Base-by-base conservation (phyloP, 768 basidiomycete genomes). In the Lactarius trivialis region DNA sequence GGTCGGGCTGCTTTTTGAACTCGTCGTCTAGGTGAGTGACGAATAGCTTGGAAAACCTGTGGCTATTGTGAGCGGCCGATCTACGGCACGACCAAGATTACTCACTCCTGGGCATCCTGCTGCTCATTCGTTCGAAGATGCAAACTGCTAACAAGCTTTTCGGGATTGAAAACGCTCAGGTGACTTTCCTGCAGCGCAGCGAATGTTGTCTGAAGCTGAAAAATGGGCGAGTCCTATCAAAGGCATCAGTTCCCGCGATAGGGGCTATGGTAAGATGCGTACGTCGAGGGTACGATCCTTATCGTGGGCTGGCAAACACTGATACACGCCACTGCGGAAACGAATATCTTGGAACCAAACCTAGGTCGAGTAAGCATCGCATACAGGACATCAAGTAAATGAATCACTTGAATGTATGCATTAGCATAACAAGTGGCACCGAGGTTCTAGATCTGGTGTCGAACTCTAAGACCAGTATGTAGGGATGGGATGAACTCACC, bases 361-460 rank as follows among this genome's bases (percentile, higher is more conserved):
- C 91, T 95, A 59, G 2, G 60, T 24, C 54, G 41, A 65, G 41
- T 58, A 55, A 62, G n/a, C 53, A 52, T 54, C 7, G 12, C 19
- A 17, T n/a, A 28, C 53, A 7, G 45, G 52, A 5, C 62, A 33
- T n/a, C 37, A 21, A 36, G 36, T 36, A 24, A 50, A 33, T 39
- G 32, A 58, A 21, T 39, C 68, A 88, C 92, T 76, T 98, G 95
- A 50, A 98, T 79, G 65, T 90, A 97, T 21, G 93, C 93, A 72
- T 97, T 97, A 63, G 92, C 94, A 68, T 98, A 98, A 71, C 96
- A 98, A 4, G 96, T 98, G 19, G 95, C 95, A 4, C 96, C 96
- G 21, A 98, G 82, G 72, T 98, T 98, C 93, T 94, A 69, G 41
- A 19, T 21, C 34, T n/a, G 59, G 52, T 39, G 48, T 49, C 48